Base-by-base conservation (phyloP, 352 stramenopile genomes). In the Phytophthora europaea region DNA sequence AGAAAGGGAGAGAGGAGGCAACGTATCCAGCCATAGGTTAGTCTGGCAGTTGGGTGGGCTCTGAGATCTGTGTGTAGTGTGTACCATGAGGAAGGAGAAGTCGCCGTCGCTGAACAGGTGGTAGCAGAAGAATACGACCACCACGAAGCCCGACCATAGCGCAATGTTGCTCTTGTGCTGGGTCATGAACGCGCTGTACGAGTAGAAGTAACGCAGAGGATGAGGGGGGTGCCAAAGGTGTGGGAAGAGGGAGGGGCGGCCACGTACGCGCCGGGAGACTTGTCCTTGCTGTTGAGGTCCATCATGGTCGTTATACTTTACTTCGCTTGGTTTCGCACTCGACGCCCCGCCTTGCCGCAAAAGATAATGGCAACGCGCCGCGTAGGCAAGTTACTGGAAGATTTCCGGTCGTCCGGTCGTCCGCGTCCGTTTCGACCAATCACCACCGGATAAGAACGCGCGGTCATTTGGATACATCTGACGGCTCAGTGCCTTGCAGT, bases 31-130 rank as follows among this genome's bases (percentile, higher is more conserved):
- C 38, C 13, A 16, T 6, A 16, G 13, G 7, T 45, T 45, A 45
- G 13, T 45, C 13, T 45, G 38, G 38, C 13, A n/a, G 38, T 31
- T 31, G 28, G 28, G 28, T 0, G 4, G 28, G 0, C 28, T 31
- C 28, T 31, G 28, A 31, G 28, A 31, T 31, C 28, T 31, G 28
- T 7, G 28, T 31, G 4, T 15, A 38, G 36, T 59, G 36, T 40
- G 55, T 58, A 98, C 93, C 95, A 99, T 99, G 15, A 99, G 87
- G 78, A 99, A 99, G 50, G 97, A 99, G 79, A 99, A 99, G 80
- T 99, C 98, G 34, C 97, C 97, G 78, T 98, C 97, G 47, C 94
- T 99, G 63, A 99, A 93, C 48, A 99, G 84, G 78, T 98, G 96
- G 80, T 99, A 99, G 77, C 98, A 97, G 67, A 99, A 97, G 50